phyloP scores from a whole-genome alignment of 1,284 basidiomycete genomes.

The Blastosporella zonata region DNA sequence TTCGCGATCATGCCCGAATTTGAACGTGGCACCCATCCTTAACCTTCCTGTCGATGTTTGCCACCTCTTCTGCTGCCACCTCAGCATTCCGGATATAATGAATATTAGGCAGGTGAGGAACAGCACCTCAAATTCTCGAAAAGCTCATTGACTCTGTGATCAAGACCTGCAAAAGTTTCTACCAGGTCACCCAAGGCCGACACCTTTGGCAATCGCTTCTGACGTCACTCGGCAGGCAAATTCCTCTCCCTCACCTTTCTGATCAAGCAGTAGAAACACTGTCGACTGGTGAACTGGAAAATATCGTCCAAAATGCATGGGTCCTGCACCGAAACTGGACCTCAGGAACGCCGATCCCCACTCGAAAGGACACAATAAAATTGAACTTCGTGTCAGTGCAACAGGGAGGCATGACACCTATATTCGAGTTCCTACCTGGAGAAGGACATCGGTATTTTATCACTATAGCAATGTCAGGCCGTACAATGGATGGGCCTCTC shows the following conservation, averaged over 20 bases:
- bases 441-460: conserved; percentile 41
- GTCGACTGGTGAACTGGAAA: conserved; percentile 41
- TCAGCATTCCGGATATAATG: conserved; percentile 33
- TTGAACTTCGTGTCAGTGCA: conserved; percentile 21
- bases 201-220: conserved; percentile 51
- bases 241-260: conserved; percentile 42
- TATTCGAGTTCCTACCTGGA: conserved; percentile 44
- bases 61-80: conserved; percentile 32
- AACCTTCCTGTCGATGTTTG: conserved; percentile 36
- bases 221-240: conserved; percentile 35
- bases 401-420: conserved; percentile 30
- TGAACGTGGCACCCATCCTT: conserved; percentile 15
- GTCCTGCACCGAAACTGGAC: conserved; percentile 47
- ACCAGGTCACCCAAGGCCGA: conserved; percentile 40
- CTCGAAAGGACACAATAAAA: conserved; percentile 26
- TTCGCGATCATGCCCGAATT: not conserved
- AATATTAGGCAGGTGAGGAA: conserved; percentile 33
- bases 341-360: conserved; percentile 34
- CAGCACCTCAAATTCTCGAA: not conserved
- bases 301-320: conserved; percentile 35
- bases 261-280: conserved; percentile 31
- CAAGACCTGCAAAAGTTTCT: conserved; percentile 48
- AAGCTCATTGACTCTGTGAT: not conserved
- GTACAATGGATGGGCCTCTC: conserved; percentile 9
- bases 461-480: conserved; percentile 34